phyloP scores from a whole-genome alignment of 2,329 filamentous ascomycete genomes.

The Sporothrix mexicana region DNA sequence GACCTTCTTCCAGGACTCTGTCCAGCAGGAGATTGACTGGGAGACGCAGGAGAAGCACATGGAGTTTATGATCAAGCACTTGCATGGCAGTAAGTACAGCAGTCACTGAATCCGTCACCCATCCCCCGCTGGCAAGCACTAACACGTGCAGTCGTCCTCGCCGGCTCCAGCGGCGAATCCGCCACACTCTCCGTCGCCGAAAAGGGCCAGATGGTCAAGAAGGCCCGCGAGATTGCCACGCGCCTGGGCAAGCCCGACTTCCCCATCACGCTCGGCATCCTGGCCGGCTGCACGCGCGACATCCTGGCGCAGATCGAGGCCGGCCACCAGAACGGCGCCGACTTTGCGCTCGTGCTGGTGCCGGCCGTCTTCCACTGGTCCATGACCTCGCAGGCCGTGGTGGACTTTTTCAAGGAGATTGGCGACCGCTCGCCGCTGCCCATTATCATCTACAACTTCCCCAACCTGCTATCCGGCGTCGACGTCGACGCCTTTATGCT shows the following conservation, averaged over 20 bases:
- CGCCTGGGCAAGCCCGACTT: conserved; percentile 22
- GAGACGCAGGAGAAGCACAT: conserved; percentile 20
- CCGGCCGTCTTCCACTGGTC: conserved; percentile 15
- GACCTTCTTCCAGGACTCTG: conserved; percentile 11
- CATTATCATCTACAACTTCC: conserved; percentile 26
- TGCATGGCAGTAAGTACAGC: conserved; percentile 25
- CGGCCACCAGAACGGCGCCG: conserved; percentile 19
- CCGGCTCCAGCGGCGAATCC: conserved; percentile 5
- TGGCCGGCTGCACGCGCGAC: conserved; percentile 18
- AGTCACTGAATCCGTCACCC: too few relatives aligned
- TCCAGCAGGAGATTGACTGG: conserved; percentile 23
- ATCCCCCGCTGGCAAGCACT: neutral
- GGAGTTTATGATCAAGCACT: conserved; percentile 12
- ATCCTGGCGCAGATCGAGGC: conserved; percentile 1
- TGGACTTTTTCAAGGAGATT: conserved; percentile 22
- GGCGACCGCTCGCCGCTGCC: conserved; percentile 19
- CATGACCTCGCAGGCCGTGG: conserved; percentile 8
- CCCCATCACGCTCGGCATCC: conserved; percentile 3
- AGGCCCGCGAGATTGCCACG: conserved; percentile 13
- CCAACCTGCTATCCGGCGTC: neutral
- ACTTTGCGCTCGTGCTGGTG: conserved; percentile 2
- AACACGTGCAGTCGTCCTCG: neutral
- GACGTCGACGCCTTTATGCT: conserved; percentile 11
- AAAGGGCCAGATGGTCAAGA: conserved; percentile 20
- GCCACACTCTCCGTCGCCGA: conserved; percentile 12